A percentile compares a stretch with the other conserved stretches of the same genome.
These are phyloP conservation scores for Cytospora paraplurivora DNA, from an alignment of 2,329 filamentous ascomycete genomes.

Conservation along the genomic window DNA sequence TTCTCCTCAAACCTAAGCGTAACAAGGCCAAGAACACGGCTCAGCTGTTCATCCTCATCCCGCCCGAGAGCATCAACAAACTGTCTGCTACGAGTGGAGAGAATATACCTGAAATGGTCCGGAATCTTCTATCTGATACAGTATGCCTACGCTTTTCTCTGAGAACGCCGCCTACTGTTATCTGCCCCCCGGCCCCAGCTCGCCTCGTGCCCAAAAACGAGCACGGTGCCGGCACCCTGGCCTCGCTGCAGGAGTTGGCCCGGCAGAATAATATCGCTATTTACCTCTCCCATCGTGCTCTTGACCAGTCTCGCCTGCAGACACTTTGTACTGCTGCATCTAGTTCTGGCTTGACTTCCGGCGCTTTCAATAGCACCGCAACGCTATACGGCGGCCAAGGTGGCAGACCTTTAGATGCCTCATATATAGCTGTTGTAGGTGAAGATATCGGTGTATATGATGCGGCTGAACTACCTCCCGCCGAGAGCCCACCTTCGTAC, in stretches of 20 bases:
- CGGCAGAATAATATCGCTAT: background rate
- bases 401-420: background rate
- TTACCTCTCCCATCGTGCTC: background rate
- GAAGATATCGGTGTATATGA: background rate
- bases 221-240: background rate
- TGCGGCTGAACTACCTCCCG: background rate
- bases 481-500: background rate
- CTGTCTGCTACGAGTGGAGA: background rate
- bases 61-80: background rate
- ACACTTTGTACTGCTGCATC: background rate
- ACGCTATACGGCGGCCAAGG: background rate
- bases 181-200: background rate
- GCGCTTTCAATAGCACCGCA: background rate
- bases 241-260: background rate
- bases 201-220: background rate
- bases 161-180: background rate
- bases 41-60: background rate
- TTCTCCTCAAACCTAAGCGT: background rate
- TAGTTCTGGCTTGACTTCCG: background rate
- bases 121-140: background rate
- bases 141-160: background rate
- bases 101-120: background rate
- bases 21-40: constrained; percentile 5
- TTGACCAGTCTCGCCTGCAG: background rate
- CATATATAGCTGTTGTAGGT: background rate